Percentiles rank a stretch among this genome's conserved stretches.
Evolutionary conservation across 176 grass and related monocot species (phyloP).

Genomic region (Oryza coarctata): DNA sequence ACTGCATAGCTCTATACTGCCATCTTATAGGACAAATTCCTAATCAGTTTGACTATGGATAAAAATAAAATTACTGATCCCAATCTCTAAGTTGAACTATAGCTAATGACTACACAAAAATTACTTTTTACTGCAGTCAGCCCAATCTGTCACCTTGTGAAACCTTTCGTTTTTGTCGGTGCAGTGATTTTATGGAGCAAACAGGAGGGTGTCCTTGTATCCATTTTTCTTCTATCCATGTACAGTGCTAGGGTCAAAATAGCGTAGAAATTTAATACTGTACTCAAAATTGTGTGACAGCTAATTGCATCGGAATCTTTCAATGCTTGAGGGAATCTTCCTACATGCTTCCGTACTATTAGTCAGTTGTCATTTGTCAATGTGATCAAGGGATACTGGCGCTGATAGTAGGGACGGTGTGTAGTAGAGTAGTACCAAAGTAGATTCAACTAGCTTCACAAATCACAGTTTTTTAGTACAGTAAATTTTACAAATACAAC

Average conservation of each 20-base stretch:
- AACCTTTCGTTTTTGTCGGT: not conserved
- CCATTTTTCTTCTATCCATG: not conserved
- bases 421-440: not conserved
- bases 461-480: not conserved
- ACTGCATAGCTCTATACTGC: not conserved
- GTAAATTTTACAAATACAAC: too few relatives aligned
- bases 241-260: not conserved
- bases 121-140: not conserved
- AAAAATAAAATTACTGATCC: not conserved
- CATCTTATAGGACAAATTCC: not conserved
- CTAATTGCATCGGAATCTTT: constrained; percentile 11
- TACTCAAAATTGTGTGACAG: constrained; percentile 1
- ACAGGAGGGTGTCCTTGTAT: constrained; percentile 2
- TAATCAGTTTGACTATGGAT: not conserved
- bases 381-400: not conserved
- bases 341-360: not conserved
- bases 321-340: constrained; percentile 13
- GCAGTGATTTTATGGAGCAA: constrained; percentile 20
- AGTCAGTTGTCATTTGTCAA: not conserved
- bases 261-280: not conserved
- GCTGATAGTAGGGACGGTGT: not conserved
- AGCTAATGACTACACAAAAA: not conserved
- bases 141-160: not conserved
- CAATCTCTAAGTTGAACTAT: not conserved
- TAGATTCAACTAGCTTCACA: not conserved